Conservation (phyloP, 768 basidiomycete species). For the Leccinum disarticulatum region DNA sequence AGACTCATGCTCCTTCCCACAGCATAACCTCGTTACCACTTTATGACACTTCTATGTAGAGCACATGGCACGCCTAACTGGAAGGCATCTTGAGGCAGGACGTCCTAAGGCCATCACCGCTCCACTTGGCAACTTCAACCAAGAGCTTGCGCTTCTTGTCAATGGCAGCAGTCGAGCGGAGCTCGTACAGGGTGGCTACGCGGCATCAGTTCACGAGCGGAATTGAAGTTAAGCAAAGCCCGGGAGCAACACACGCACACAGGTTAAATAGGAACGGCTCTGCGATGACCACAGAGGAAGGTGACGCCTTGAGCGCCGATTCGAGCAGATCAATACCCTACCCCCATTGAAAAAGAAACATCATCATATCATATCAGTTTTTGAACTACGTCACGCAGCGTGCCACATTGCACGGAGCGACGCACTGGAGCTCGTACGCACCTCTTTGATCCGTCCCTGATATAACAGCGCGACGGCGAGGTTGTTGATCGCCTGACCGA, state of each 20-base stretch:
- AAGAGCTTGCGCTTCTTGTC: conserved; percentile 77
- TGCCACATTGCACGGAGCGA: too few relatives aligned
- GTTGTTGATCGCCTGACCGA: conserved; percentile 67
- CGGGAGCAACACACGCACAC: conserved; percentile 46
- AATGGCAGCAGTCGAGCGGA: conserved; percentile 67
- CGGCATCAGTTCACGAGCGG: not conserved
- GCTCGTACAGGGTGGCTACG: conserved; percentile 77
- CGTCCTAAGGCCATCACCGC: conserved; percentile 77
- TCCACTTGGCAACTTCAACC: conserved; percentile 80
- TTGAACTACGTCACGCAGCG: not conserved
- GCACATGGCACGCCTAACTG: conserved; percentile 33
- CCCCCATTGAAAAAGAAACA: not conserved
- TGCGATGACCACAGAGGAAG: conserved; percentile 68
- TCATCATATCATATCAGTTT: not conserved
- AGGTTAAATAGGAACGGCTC: conserved; percentile 87
- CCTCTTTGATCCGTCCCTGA: conserved; percentile 74
- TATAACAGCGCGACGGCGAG: conserved; percentile 68
- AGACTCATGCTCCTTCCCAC: not conserved
- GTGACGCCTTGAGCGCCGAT: conserved; percentile 57
- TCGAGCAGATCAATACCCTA: conserved; percentile 76
- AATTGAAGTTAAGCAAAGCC: not conserved
- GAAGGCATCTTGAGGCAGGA: conserved; percentile 79
- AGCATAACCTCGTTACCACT: conserved; percentile 11
- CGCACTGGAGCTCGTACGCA: conserved; percentile 19
- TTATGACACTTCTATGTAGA: conserved; percentile 6